Percentiles rank a stretch among this genome's conserved stretches.
Evolutionary conservation across 495 filamentous ascomycete genomes (phyloP).

Genomic region (Lepidopterella palustris): DNA sequence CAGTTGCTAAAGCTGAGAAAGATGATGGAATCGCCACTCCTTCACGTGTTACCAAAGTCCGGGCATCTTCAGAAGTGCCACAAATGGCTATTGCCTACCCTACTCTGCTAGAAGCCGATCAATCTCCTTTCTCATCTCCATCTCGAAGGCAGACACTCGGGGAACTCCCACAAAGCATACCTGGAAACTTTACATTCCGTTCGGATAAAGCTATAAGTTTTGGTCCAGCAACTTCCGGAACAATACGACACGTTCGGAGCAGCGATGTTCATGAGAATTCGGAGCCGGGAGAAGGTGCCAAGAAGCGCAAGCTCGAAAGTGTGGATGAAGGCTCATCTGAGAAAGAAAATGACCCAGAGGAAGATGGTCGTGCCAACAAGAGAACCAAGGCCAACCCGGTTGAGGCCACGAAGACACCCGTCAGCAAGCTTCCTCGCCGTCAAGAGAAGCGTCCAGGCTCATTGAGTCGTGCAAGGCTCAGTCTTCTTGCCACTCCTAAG

Average conservation of each 20-base stretch:
- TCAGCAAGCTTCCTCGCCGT: conserved; percentile 18
- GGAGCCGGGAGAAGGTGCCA: conserved; percentile 7
- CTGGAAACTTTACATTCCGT: conserved; percentile 37
- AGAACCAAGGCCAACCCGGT: conserved; percentile 20
- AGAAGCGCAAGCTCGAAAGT: conserved; percentile 37
- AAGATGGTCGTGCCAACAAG: conserved; percentile 31
- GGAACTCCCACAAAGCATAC: background rate
- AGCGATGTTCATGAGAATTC: conserved; percentile 20
- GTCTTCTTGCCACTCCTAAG: conserved; percentile 36
- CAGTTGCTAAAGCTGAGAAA: conserved; percentile 36
- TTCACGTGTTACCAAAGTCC: conserved; percentile 16
- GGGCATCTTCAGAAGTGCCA: conserved; percentile 23
- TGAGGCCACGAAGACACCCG: conserved; percentile 23
- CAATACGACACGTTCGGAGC: conserved; percentile 25
- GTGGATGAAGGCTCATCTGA: conserved; percentile 14
- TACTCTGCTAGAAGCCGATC: conserved; percentile 12
- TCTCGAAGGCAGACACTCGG: conserved; percentile 22
- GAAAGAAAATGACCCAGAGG: conserved; percentile 27
- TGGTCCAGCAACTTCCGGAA: conserved; percentile 20
- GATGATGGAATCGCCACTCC: conserved; percentile 25
- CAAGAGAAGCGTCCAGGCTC: conserved; percentile 13
- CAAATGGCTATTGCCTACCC: conserved; percentile 22
- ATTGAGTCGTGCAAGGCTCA: conserved; percentile 35
- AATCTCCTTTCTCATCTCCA: conserved; percentile 4
- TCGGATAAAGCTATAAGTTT: conserved; percentile 32